These are phyloP conservation scores for Colletotrichum sp. DNA, from an alignment of 2,329 filamentous ascomycete genomes.

Conservation along the genomic window DNA sequence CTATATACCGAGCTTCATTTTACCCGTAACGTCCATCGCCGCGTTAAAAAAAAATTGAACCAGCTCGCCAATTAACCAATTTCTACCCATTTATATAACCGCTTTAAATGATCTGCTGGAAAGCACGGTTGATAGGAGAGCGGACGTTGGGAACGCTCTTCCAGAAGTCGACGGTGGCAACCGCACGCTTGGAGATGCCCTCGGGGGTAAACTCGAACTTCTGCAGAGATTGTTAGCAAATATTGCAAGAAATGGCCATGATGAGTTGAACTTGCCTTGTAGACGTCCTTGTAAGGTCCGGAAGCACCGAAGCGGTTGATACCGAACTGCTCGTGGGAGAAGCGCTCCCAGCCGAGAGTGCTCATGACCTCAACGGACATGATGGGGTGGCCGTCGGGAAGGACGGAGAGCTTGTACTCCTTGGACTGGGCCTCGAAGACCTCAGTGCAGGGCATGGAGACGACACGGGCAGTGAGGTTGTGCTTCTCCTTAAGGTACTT, in stretches of 20 bases:
- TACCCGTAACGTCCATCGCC: conserved; percentile 18
- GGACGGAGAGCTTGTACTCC: conserved; percentile 91
- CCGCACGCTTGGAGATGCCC: conserved; percentile 92
- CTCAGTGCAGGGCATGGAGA: conserved; percentile 96
- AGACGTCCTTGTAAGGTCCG: conserved; percentile 96
- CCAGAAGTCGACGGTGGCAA: conserved; percentile 95
- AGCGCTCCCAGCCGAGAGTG: conserved; percentile 98
- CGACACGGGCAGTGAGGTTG: conserved; percentile 85
- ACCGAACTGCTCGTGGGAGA: conserved; percentile 99
- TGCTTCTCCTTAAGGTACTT: conserved; percentile 91
- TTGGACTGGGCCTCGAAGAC: conserved; percentile 94
- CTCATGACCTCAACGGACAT: conserved; percentile 96
- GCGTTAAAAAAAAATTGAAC: conserved; percentile 15
- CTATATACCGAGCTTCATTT: conserved; percentile 23
- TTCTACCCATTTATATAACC: conserved; percentile 13
- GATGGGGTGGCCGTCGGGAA: conserved; percentile 92
- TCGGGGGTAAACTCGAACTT: conserved; percentile 99
- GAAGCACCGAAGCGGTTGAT: conserved; percentile 99
- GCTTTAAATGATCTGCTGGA: conserved; percentile 91
- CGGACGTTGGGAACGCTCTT: conserved; percentile 90
- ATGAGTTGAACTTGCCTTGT: conserved; percentile 68
- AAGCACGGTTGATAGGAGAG: conserved; percentile 95
- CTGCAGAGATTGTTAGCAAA: conserved; percentile 55
- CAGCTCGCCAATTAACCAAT: conserved; percentile 18
- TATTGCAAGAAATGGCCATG: not conserved